phyloP scores from a whole-genome alignment of 1,139 yeast genomes.

The Suhomyces guaymorum region DNA sequence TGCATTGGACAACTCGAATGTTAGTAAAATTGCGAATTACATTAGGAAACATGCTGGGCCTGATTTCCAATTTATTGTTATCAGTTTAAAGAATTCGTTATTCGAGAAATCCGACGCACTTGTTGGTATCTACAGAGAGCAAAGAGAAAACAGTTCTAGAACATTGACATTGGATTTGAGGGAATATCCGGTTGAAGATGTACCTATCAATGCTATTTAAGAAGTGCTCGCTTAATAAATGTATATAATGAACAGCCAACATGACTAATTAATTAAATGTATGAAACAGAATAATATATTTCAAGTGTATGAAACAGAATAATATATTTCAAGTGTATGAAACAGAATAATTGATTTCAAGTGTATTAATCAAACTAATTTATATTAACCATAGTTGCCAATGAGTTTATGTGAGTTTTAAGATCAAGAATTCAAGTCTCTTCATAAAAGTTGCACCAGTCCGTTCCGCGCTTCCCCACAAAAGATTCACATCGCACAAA shows the following conservation, averaged over 20 bases:
- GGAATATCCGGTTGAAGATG: conserved; percentile 52
- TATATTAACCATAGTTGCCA: too few species aligned
- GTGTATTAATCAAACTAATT: too few species aligned
- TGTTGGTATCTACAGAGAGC: conserved; percentile 92
- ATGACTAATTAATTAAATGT: too few species aligned
- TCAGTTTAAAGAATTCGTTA: conserved; percentile 82
- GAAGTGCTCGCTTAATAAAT: not conserved
- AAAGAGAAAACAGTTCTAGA: conserved; percentile 69
- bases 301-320: too few species aligned
- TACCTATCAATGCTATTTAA: conserved; percentile 13
- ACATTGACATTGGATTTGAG: conserved; percentile 75
- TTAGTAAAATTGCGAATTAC: conserved; percentile 79
- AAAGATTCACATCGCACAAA: conserved; percentile 1
- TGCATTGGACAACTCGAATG: conserved; percentile 89
- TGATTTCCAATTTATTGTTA: conserved; percentile 87
- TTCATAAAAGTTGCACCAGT: too few species aligned
- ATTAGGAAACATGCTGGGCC: conserved; percentile 77
- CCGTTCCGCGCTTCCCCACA: conserved; percentile 1
- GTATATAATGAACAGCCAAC: not conserved
- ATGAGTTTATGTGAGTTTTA: too few species aligned
- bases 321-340: too few species aligned
- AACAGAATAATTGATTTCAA: too few species aligned
- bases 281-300: too few species aligned
- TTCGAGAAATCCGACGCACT: conserved; percentile 88
- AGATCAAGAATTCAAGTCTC: too few species aligned